Conservation (phyloP, 2,329 filamentous ascomycete species). For the Talaromyces marneffei region DNA sequence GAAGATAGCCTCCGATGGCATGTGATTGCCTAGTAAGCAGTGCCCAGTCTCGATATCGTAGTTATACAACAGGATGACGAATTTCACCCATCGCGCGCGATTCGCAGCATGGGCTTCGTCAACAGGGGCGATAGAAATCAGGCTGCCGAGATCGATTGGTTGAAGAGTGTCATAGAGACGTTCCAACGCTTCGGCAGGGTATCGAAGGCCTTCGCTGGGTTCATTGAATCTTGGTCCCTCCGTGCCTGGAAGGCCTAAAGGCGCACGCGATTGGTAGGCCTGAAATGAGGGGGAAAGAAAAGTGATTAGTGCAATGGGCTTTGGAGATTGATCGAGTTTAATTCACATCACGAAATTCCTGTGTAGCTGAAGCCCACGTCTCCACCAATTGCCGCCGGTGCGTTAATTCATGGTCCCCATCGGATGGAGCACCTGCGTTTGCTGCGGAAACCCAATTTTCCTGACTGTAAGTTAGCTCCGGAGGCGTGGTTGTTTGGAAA, state of each 20-base stretch:
- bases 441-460: not conserved
- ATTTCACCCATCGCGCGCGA: slow-evolving; percentile 1
- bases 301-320: not conserved
- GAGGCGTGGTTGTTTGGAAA: not conserved
- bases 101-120: not conserved
- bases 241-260: not conserved
- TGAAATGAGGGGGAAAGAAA: not conserved
- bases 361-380: slow-evolving; percentile 16
- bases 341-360: slow-evolving; percentile 16
- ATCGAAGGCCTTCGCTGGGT: not conserved
- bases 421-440: not conserved
- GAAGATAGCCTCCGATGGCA: not conserved
- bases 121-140: not conserved
- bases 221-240: not conserved
- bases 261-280: not conserved
- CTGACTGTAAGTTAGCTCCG: not conserved
- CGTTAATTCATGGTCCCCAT: slow-evolving; percentile 15
- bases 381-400: slow-evolving; percentile 15
- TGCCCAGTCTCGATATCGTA: not conserved
- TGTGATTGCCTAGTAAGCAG: not conserved
- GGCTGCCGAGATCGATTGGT: not conserved
- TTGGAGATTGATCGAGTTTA: not conserved
- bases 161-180: not conserved
- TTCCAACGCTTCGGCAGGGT: not conserved
- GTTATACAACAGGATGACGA: not conserved